Base-by-base conservation (phyloP, 257 asterid genomes). In the Salvia rosmarinus region DNA sequence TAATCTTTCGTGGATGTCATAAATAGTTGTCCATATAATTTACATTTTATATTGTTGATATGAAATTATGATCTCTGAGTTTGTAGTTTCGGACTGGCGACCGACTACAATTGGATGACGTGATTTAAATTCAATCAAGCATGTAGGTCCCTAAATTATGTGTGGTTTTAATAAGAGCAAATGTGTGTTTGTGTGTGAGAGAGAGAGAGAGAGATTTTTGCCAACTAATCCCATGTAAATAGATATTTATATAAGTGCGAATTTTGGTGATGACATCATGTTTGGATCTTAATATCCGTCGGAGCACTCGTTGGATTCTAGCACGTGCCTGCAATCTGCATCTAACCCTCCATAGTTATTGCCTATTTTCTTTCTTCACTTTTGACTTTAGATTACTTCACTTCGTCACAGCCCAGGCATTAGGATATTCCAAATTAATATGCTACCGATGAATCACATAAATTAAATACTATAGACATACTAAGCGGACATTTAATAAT, bases 271-370 rank as follows among this genome's bases (percentile, higher is more conserved):
- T 16, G 30, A 61, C 7, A 17, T 62, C 47, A 39, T 35, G 28
- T 20, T 21, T 63, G n/a, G 52, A 63, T 40, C 43, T 63, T 12
- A 21, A 11, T 19, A 10, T 39, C 17, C 20, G 67, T 61, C 49
- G 25, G 14, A 59, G 46, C 47, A 32, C 65, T 59, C 65, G n/a
- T 34, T 16, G 65, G 50, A 25, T 40, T 39, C 68, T 63, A 40
- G 6, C 52, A 63, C 52, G 52, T 63, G 68, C 37, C 51, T 62
- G 17, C 52, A 62, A 40, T 54, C 34, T 52, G 11, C 13, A 4
- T 35, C 46, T 8, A 16, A 16, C 32, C 20, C 12, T 11, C 11
- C 35, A 11, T 63, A 19, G 17, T 5, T 19, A 63, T 40, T 40
- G 13, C 32, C 2, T 39, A 9, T 37, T 37, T 37, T 11, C 2